These are phyloP conservation scores for Fusarium drepaniforme DNA, from an alignment of 2,329 filamentous ascomycete genomes.

Conservation along the genomic window DNA sequence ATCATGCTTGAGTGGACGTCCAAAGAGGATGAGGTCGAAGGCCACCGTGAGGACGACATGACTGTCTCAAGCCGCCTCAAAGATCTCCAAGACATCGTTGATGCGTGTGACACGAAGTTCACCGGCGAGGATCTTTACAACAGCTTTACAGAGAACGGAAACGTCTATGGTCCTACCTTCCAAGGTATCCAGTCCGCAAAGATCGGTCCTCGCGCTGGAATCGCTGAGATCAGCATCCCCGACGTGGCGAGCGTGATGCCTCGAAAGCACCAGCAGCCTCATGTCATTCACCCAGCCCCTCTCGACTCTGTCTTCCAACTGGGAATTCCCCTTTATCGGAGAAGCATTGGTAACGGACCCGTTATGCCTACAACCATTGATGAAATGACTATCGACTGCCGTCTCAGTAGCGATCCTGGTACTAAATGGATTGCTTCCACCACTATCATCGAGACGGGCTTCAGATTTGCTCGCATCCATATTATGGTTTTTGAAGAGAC, in stretches of 20 bases:
- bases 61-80: conserved; percentile 4
- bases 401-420: conserved; percentile 10
- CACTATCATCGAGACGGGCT: conserved; percentile 11
- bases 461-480: conserved; percentile 19
- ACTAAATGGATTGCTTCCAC: conserved; percentile 23
- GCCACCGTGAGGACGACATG: conserved; percentile 13
- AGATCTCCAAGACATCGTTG: conserved; percentile 13
- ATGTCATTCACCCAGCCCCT: conserved; percentile 52
- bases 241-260: conserved; percentile 38
- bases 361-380: conserved; percentile 30
- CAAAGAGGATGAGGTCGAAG: conserved; percentile 24
- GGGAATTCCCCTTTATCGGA: conserved; percentile 12
- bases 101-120: conserved; percentile 7
- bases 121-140: conserved; percentile 12
- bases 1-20: conserved; percentile 13
- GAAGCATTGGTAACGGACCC: conserved; percentile 19
- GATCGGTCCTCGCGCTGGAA: background rate
- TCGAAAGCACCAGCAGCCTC: conserved; percentile 36
- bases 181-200: conserved; percentile 16
- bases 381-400: conserved; percentile 17
- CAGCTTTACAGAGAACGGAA: conserved; percentile 19
- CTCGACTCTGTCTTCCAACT: conserved; percentile 51
- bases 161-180: conserved; percentile 24
- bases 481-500: conserved; percentile 24
- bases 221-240: conserved; percentile 17